A percentile compares a stretch with the other conserved stretches of the same genome.
These are phyloP conservation scores for Talaromyces thailandensis DNA, from an alignment of 495 filamentous ascomycete species.

Conservation along the genomic window DNA sequence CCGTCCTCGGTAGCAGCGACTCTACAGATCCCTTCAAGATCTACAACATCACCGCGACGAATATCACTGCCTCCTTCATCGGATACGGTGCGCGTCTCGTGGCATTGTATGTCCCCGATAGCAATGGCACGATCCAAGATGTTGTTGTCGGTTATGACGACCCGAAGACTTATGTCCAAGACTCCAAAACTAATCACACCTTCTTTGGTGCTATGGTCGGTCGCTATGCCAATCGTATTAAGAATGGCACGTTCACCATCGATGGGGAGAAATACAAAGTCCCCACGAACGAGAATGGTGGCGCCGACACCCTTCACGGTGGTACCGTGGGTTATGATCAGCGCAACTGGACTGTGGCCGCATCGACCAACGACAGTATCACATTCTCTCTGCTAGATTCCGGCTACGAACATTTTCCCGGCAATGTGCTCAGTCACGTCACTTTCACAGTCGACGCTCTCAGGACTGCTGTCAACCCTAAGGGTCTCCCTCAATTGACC, in stretches of 20 bases:
- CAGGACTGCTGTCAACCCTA: constrained; percentile 26
- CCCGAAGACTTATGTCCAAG: constrained; percentile 57
- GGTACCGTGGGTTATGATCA: constrained; percentile 75
- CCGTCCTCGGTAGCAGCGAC: constrained; percentile 15
- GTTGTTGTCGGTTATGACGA: constrained; percentile 75
- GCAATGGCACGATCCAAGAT: constrained; percentile 53
- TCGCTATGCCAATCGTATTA: constrained; percentile 81
- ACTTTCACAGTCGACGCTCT: constrained; percentile 53
- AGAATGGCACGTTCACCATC: constrained; percentile 71
- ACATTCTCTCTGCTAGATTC: constrained; percentile 74
- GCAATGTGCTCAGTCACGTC: constrained; percentile 68
- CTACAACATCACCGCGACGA: constrained; percentile 64
- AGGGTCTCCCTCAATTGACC: constrained; percentile 35
- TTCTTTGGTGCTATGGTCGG: constrained; percentile 72
- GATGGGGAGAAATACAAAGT: constrained; percentile 57
- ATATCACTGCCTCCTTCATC: constrained; percentile 66
- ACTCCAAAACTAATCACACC: constrained; percentile 57
- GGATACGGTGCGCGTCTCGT: constrained; percentile 72
- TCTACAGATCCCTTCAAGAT: constrained; percentile 37
- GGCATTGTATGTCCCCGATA: constrained; percentile 65
- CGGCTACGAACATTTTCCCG: constrained; percentile 69
- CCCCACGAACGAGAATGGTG: constrained; percentile 61
- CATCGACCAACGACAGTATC: constrained; percentile 56
- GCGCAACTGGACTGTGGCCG: constrained; percentile 70
- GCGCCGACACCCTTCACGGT: constrained; percentile 68